phyloP scores from a whole-genome alignment of 1,139 yeast genomes.

The Debaryomyces singareniensis region DNA sequence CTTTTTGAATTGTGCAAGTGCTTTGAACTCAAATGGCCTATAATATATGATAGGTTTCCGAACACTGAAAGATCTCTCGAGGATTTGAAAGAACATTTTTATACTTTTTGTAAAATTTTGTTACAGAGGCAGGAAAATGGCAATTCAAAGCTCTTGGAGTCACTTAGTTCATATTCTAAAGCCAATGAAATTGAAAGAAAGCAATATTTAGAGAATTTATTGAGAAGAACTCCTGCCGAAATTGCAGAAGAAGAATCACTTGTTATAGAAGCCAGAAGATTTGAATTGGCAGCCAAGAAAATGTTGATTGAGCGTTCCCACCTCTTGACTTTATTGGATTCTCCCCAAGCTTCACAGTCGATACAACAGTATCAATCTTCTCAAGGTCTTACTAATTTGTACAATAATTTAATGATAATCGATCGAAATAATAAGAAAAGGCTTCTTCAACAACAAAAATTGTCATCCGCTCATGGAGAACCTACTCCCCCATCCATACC shows the following conservation, averaged over 20 bases:
- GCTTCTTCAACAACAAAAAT: constrained; percentile 37
- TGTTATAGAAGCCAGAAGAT: constrained; percentile 85
- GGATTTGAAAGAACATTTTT: constrained; percentile 80
- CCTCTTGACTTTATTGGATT: constrained; percentile 70
- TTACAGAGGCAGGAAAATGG: constrained; percentile 42
- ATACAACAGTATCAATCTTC: constrained; percentile 77
- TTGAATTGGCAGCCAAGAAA: constrained; percentile 89
- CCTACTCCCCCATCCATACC: constrained; percentile 59
- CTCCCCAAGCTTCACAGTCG: constrained; percentile 79
- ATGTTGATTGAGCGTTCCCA: constrained; percentile 81
- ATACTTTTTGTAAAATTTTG: constrained; percentile 37
- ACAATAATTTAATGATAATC: constrained; percentile 69
- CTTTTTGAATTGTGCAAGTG: constrained; percentile 65
- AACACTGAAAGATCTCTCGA: constrained; percentile 46
- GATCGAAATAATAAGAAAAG: constrained; percentile 57
- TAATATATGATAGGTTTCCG: constrained; percentile 70
- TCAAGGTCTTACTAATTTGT: constrained; percentile 83
- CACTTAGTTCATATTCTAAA: constrained; percentile 54
- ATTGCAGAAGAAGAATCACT: constrained; percentile 96
- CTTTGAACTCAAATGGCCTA: constrained; percentile 85
- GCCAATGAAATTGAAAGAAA: constrained; percentile 71
- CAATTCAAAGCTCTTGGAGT: constrained; percentile 41
- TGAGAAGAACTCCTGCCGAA: constrained; percentile 88
- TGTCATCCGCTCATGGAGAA: constrained; percentile 19
- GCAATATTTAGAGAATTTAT: constrained; percentile 66